Evolutionary conservation across 2,329 filamentous ascomycete genomes (phyloP).

Genomic region (Scleromitrula shiraiana): DNA sequence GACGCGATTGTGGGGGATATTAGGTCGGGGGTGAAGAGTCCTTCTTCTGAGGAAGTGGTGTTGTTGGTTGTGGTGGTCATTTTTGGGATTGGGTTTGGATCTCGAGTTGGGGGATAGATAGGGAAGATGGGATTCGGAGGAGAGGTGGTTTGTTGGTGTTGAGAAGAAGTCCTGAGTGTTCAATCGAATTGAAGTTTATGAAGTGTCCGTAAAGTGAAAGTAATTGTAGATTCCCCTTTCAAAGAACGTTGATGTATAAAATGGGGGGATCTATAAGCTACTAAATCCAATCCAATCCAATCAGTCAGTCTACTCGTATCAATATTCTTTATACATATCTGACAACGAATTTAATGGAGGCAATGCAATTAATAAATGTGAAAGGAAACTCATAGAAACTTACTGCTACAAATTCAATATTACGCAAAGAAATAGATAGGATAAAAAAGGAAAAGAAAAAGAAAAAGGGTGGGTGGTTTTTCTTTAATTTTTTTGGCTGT

Average conservation of each 20-base stretch:
- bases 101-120: neutral
- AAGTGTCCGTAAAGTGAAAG: too few species aligned
- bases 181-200: too few species aligned
- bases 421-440: too few species aligned
- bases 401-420: too few species aligned
- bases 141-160: neutral
- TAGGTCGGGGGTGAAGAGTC: constrained; percentile 70
- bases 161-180: too few species aligned
- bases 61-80: constrained; percentile 9
- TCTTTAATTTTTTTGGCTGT: neutral
- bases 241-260: too few species aligned
- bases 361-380: neutral
- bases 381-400: neutral
- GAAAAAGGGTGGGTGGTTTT: neutral
- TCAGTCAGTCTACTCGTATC: neutral
- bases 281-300: too few species aligned
- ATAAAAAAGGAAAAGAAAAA: neutral
- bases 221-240: too few species aligned
- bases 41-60: constrained; percentile 34
- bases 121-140: neutral
- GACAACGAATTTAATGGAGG: neutral
- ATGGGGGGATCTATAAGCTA: too few species aligned
- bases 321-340: neutral
- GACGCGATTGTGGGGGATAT: constrained; percentile 68
- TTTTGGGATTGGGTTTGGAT: neutral